Conservation (phyloP, 2,329 filamentous ascomycete genomes). For the Diaporthe velutina region DNA sequence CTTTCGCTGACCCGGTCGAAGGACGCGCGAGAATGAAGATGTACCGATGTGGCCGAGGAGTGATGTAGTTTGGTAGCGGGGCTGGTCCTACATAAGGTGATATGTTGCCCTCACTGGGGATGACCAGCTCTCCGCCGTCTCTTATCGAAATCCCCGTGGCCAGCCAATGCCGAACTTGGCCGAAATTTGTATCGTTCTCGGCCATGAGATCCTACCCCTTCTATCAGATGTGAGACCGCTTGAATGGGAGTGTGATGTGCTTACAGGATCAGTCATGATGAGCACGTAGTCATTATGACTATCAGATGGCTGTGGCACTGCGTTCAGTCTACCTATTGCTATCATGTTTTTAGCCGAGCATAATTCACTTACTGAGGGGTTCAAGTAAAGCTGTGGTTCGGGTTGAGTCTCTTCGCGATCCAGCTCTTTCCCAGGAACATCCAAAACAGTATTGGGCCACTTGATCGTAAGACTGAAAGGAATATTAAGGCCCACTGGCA, state of each 20-base stretch:
- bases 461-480: neutral
- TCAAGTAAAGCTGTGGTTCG: neutral
- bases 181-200: neutral
- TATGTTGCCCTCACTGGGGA: neutral
- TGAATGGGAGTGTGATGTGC: neutral
- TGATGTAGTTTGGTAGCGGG: neutral
- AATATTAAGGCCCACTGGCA: neutral
- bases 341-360: rapidly evolving
- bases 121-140: neutral
- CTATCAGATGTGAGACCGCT: neutral
- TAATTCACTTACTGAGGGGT: neutral
- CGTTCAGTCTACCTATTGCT: neutral
- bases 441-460: neutral
- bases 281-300: neutral
- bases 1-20: neutral
- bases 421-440: neutral
- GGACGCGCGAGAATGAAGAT: neutral
- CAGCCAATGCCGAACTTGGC: neutral
- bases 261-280: slow-evolving; percentile 18
- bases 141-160: neutral
- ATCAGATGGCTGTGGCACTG: neutral
- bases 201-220: neutral
- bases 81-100: neutral
- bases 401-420: neutral
- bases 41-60: neutral